Conservation (phyloP, 345 rosid genomes). For the Mercurialis annua region DNA sequence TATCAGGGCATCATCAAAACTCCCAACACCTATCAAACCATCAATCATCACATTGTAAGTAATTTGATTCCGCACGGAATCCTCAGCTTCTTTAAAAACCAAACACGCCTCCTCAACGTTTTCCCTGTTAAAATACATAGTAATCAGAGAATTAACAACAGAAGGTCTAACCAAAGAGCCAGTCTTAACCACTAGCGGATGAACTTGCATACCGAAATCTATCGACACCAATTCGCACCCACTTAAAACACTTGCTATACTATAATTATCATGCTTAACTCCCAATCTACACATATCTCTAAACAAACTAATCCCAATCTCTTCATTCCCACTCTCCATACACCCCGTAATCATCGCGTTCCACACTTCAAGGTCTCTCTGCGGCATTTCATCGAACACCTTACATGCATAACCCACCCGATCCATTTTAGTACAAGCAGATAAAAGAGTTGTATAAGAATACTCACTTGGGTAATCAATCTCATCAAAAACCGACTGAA, state of each 20-base stretch:
- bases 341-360: conserved; percentile 79
- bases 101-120: conserved; percentile 31
- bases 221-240: conserved; percentile 36
- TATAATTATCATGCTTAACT: conserved; percentile 55
- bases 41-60: conserved; percentile 70
- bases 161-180: conserved; percentile 45
- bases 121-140: conserved; percentile 57
- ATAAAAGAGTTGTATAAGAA: conserved; percentile 64
- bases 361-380: conserved; percentile 47
- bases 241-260: conserved; percentile 64
- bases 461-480: conserved; percentile 56
- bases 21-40: conserved; percentile 46
- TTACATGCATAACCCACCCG: conserved; percentile 44
- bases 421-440: conserved; percentile 46
- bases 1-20: conserved; percentile 35
- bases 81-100: conserved; percentile 50
- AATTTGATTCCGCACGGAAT: conserved; percentile 41
- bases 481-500: conserved; percentile 47
- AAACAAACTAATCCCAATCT: conserved; percentile 46
- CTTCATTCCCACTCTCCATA: conserved; percentile 44
- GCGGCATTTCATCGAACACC: conserved; percentile 54
- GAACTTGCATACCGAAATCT: conserved; percentile 62
- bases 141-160: conserved; percentile 60
- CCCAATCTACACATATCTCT: conserved; percentile 53
- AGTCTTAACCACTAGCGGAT: conserved; percentile 51